phyloP scores from a whole-genome alignment of 345 rosid genomes.

The Syzygium oleosum region DNA sequence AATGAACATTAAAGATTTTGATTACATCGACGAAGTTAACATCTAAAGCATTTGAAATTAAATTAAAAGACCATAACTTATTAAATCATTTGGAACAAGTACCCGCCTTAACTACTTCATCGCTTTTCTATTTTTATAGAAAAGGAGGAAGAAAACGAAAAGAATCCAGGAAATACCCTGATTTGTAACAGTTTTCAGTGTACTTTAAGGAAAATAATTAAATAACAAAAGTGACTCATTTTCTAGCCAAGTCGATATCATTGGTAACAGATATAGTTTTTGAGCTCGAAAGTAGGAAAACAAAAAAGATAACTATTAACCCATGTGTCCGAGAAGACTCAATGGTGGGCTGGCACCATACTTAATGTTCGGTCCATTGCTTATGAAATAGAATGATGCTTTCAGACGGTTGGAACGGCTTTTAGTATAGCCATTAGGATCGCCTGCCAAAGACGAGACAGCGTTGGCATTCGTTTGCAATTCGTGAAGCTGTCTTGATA shows the following conservation, averaged over 20 bases:
- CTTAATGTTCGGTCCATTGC: not conserved
- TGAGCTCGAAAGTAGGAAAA: not conserved
- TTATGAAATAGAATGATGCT: not conserved
- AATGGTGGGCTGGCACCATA: not conserved
- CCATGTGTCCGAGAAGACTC: not conserved
- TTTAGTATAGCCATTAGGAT: not conserved
- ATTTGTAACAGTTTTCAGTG: no score
- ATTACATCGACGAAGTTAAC: no score
- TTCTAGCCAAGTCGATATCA: not conserved
- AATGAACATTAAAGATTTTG: no score
- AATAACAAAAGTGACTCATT: no score
- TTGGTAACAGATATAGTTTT: not conserved
- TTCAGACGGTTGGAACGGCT: not conserved
- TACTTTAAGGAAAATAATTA: no score
- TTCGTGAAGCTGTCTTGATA: not conserved
- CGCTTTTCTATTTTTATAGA: not conserved
- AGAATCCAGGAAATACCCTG: not conserved
- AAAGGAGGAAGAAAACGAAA: not conserved
- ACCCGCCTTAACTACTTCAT: no score
- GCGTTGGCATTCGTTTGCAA: accelerated
- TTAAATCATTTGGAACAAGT: no score
- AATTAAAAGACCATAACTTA: no score
- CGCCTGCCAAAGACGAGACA: not conserved
- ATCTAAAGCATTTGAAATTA: no score
- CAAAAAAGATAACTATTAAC: not conserved